Conservation (phyloP, 2,329 filamentous ascomycete genomes). For the Ophiocordyceps camponoti-leonardi region DNA sequence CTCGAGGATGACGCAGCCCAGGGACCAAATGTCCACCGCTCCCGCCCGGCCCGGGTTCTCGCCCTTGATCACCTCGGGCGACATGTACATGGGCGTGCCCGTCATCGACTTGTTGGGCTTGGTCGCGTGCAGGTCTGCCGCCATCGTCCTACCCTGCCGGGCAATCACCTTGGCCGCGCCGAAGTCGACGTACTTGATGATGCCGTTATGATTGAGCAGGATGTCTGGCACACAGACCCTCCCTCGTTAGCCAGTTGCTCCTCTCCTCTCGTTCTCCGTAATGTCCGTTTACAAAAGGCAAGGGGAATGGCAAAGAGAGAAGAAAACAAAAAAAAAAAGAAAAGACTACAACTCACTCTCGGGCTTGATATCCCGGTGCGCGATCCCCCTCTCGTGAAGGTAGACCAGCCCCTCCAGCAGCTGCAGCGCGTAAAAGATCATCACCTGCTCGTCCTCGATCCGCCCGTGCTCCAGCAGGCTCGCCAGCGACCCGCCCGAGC, state of each 20-base stretch:
- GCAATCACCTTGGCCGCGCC: slow-evolving; percentile 95
- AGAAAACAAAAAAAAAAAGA: not conserved
- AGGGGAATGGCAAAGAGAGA: too few species aligned
- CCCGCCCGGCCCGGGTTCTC: slow-evolving; percentile 65
- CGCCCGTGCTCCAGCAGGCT: slow-evolving; percentile 83
- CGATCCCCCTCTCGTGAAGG: slow-evolving; percentile 78
- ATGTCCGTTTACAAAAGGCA: too few species aligned
- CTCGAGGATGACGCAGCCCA: slow-evolving; percentile 91
- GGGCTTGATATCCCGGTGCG: slow-evolving; percentile 94
- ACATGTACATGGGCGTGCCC: slow-evolving; percentile 99
- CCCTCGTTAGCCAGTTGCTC: slow-evolving; percentile 4
- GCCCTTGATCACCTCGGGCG: slow-evolving; percentile 92
- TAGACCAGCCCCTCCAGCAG: slow-evolving; percentile 89
- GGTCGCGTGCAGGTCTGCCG: slow-evolving; percentile 38
- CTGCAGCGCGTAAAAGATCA: slow-evolving; percentile 91
- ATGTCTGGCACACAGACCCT: too few species aligned
- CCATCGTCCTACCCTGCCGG: slow-evolving; percentile 74
- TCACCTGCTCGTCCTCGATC: slow-evolving; percentile 94
- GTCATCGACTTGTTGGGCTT: slow-evolving; percentile 81
- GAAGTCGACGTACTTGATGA: slow-evolving; percentile 99
- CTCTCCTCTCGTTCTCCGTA: too few species aligned
- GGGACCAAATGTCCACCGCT: slow-evolving; percentile 86
- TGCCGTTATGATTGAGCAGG: slow-evolving; percentile 87
- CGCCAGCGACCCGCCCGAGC: slow-evolving; percentile 83
- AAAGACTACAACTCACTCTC: slow-evolving; percentile 54